Percentiles rank a stretch among this genome's conserved stretches.
These are phyloP conservation scores for Apiospora sp. DNA, from an alignment of 2,329 filamentous ascomycete species.

Conservation along the genomic window DNA sequence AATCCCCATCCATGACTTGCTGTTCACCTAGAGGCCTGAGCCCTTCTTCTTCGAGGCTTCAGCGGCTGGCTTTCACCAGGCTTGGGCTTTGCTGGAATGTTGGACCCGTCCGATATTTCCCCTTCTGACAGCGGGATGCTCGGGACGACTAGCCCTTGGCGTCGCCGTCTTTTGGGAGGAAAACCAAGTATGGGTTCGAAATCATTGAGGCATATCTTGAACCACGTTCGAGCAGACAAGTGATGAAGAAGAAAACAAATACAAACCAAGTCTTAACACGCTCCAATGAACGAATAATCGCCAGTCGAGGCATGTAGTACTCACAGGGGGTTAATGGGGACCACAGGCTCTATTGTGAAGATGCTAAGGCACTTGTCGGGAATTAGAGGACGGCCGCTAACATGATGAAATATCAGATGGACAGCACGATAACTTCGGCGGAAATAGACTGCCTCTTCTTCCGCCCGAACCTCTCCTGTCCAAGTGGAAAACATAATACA, in stretches of 20 bases:
- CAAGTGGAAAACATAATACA: neutral
- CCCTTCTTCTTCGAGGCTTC: neutral
- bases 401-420: neutral
- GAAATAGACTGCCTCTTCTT: neutral
- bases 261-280: neutral
- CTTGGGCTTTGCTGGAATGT: neutral
- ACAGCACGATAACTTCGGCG: neutral
- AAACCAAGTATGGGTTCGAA: neutral
- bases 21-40: neutral
- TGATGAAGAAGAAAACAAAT: neutral
- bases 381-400: neutral
- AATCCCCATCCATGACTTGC: neutral
- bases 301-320: neutral
- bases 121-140: neutral
- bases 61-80: neutral
- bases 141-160: constrained; percentile 7
- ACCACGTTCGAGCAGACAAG: neutral
- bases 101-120: neutral
- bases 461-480: neutral
- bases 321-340: too few species aligned
- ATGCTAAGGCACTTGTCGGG: neutral
- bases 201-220: neutral
- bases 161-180: neutral
- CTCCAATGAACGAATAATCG: neutral
- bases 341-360: neutral